Percentiles rank a stretch among this genome's conserved stretches.
phyloP scores from a whole-genome alignment of 78 protist genomes.

The Speleostelium caveatum region DNA sequence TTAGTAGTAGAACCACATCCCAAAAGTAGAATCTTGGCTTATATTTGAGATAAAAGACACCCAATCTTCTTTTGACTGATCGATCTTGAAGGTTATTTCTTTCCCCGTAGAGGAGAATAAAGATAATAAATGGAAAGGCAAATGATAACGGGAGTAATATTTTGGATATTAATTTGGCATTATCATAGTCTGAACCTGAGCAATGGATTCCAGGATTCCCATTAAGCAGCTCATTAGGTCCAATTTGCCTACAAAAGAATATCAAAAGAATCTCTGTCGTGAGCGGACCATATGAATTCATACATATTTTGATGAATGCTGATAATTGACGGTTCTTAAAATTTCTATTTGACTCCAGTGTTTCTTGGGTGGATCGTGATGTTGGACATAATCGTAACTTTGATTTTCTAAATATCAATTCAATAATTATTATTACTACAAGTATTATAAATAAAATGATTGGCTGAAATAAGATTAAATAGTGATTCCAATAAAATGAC shows the following conservation, averaged over 20 bases:
- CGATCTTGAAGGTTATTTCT: slow-evolving; percentile 25
- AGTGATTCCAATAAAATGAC: slow-evolving; percentile 51
- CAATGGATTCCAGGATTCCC: slow-evolving; percentile 61
- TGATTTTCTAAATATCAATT: too few relatives aligned
- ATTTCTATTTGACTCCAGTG: neutral
- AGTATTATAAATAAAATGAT: slow-evolving; percentile 3
- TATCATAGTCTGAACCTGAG: neutral
- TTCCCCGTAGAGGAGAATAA: neutral
- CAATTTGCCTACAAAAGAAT: slow-evolving; percentile 47
- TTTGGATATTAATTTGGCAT: slow-evolving; percentile 1
- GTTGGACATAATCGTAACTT: slow-evolving; percentile 36
- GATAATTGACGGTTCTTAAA: slow-evolving; percentile 66
- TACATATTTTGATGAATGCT: slow-evolving; percentile 71
- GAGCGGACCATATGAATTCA: slow-evolving; percentile 65
- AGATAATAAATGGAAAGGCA: slow-evolving; percentile 24
- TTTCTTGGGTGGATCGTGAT: neutral
- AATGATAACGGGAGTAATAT: neutral
- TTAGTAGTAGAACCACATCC: slow-evolving; percentile 40
- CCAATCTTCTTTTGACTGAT: slow-evolving; percentile 22
- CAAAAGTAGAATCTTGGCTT: slow-evolving; percentile 39
- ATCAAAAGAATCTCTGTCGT: slow-evolving; percentile 57
- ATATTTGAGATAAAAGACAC: slow-evolving; percentile 64
- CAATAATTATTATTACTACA: slow-evolving; percentile 1
- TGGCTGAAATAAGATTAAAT: slow-evolving; percentile 51
- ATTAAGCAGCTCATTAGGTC: slow-evolving; percentile 15